phyloP scores from a whole-genome alignment of 352 stramenopile species.

The Globisporangium parvum region DNA sequence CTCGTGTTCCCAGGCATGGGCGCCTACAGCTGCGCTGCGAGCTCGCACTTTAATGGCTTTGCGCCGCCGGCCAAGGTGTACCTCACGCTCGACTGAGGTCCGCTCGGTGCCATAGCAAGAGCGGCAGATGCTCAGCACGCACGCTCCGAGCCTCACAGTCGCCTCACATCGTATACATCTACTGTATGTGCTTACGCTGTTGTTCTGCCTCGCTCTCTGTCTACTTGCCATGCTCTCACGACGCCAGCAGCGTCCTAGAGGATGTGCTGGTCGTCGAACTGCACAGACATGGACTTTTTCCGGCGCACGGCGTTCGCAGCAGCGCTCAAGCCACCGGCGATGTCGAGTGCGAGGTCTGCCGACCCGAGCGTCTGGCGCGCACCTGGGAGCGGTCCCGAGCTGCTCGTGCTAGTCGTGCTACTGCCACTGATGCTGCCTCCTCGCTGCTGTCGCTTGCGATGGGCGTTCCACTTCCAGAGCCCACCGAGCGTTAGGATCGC shows the following conservation, averaged over 20 bases:
- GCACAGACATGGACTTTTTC: slow-evolving; percentile 14
- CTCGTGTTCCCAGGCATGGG: slow-evolving; percentile 95
- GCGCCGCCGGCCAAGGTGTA: slow-evolving; percentile 88
- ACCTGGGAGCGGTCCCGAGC: neutral
- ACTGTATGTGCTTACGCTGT: neutral
- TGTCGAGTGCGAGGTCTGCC: slow-evolving; percentile 3
- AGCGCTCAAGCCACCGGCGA: neutral
- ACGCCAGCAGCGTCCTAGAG: neutral
- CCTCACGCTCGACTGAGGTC: slow-evolving; percentile 22
- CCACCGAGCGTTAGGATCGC: slow-evolving; percentile 6
- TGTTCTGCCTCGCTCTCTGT: neutral
- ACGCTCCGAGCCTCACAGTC: neutral
- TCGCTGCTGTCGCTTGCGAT: slow-evolving; percentile 15
- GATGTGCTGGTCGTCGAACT: slow-evolving; percentile 15
- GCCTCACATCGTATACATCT: neutral
- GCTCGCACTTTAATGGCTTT: slow-evolving; percentile 92
- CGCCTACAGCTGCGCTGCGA: slow-evolving; percentile 89
- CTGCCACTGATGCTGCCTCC: neutral
- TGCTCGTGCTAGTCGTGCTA: neutral
- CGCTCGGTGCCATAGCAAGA: too few relatives aligned
- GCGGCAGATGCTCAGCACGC: neutral
- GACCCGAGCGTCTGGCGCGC: slow-evolving; percentile 1
- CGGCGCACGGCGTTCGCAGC: slow-evolving; percentile 5
- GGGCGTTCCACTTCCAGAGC: slow-evolving; percentile 10
- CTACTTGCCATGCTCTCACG: neutral